These are phyloP conservation scores for Exserohilum turcica DNA, from an alignment of 2,329 filamentous ascomycete genomes.

Conservation along the genomic window DNA sequence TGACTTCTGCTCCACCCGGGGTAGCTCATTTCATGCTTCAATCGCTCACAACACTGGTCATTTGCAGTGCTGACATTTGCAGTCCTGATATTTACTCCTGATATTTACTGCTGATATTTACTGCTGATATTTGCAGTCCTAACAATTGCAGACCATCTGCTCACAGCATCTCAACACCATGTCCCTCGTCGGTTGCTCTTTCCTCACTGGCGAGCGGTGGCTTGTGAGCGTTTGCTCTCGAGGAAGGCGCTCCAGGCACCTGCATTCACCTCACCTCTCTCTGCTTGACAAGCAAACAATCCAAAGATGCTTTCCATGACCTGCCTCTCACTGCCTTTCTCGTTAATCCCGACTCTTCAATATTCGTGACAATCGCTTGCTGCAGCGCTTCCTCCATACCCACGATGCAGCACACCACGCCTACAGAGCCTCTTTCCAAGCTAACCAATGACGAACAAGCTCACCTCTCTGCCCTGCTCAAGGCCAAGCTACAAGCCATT, in stretches of 20 bases:
- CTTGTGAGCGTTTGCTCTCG: neutral
- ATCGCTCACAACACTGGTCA: neutral
- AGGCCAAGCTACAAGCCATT: conserved; percentile 18
- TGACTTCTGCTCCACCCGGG: no score
- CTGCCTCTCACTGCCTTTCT: neutral
- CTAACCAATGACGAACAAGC: neutral
- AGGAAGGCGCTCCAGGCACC: neutral
- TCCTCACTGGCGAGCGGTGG: neutral
- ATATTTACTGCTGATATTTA: neutral
- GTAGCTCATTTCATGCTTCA: no score
- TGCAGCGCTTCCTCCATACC: neutral
- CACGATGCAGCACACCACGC: neutral
- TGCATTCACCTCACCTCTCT: neutral
- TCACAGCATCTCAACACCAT: neutral
- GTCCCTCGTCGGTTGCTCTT: neutral
- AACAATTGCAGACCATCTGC: neutral
- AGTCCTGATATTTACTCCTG: no score
- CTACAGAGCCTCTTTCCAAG: neutral
- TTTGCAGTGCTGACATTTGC: no score
- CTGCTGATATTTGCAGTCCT: neutral
- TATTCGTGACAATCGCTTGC: neutral
- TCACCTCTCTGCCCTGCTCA: conserved; percentile 8
- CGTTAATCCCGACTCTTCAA: neutral
- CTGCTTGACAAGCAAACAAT: neutral
- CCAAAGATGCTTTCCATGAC: neutral